phyloP scores from a whole-genome alignment of 148 eudicot genomes.

The Dianthus caryophyllus region DNA sequence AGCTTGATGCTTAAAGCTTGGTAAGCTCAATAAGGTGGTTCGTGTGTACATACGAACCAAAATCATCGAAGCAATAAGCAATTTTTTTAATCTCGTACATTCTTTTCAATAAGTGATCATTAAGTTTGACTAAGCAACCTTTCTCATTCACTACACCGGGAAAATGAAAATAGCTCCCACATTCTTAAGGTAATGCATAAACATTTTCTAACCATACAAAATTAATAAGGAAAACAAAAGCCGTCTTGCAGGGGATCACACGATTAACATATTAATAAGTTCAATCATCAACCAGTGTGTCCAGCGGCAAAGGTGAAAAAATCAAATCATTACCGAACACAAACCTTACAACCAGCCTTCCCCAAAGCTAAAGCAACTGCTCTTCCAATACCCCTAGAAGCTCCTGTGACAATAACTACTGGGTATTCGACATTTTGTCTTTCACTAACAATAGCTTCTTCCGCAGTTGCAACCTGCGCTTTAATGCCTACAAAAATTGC shows the following conservation, averaged over 20 bases:
- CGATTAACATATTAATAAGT: background rate
- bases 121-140: background rate
- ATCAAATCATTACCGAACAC: too few relatives aligned
- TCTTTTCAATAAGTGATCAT: background rate
- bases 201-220: background rate
- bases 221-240: background rate
- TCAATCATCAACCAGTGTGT: background rate
- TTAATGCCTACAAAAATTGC: too few relatives aligned
- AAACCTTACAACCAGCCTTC: too few relatives aligned
- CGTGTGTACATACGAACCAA: too few relatives aligned
- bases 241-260: background rate
- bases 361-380: constrained; percentile 87
- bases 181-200: too few relatives aligned
- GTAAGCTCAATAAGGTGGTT: too few relatives aligned
- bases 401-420: constrained; percentile 88
- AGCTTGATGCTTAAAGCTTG: too few relatives aligned
- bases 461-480: constrained; percentile 63
- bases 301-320: constrained; percentile 35
- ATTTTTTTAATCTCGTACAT: too few relatives aligned
- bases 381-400: constrained; percentile 93
- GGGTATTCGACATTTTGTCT: constrained; percentile 59
- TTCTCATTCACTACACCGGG: background rate
- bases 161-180: too few relatives aligned
- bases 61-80: too few relatives aligned
- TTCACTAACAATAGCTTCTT: constrained; percentile 43